A percentile compares a stretch with the other conserved stretches of the same genome.
Conservation (phyloP, 2,329 filamentous ascomycete genomes). For the Cercospora beticola region DNA sequence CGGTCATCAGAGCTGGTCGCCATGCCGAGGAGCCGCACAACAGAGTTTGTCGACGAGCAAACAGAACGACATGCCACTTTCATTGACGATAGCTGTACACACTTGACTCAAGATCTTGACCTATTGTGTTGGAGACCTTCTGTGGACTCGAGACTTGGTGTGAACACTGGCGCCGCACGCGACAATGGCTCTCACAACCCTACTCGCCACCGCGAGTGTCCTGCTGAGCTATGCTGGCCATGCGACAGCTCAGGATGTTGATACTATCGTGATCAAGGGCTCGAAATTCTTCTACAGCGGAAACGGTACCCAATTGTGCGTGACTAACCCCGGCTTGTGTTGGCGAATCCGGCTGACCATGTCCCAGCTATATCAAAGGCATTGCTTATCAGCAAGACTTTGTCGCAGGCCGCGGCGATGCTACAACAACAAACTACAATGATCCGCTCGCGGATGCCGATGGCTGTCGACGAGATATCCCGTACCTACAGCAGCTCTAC, state of each 20-base stretch:
- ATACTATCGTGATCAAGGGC: conserved; percentile 70
- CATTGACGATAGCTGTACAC: neutral
- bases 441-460: conserved; percentile 77
- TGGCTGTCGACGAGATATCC: conserved; percentile 80
- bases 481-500: conserved; percentile 70
- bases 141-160: neutral
- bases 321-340: neutral
- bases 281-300: conserved; percentile 87
- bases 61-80: neutral
- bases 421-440: conserved; percentile 57
- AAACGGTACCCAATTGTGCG: conserved; percentile 70
- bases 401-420: conserved; percentile 43
- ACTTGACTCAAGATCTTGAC: neutral
- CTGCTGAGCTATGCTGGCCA: neutral
- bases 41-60: neutral
- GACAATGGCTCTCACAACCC: neutral
- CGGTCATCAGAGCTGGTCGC: conserved; percentile 1
- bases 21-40: conserved; percentile 6
- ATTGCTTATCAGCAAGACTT: conserved; percentile 88
- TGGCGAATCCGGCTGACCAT: neutral
- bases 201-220: conserved; percentile 1
- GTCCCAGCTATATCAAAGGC: conserved; percentile 75
- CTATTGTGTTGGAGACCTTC: neutral
- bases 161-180: neutral
- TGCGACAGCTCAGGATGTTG: conserved; percentile 54